A percentile compares a stretch with the other conserved stretches of the same genome.
phyloP scores from a whole-genome alignment of 257 asterid species.

The Apocynum venetum region DNA sequence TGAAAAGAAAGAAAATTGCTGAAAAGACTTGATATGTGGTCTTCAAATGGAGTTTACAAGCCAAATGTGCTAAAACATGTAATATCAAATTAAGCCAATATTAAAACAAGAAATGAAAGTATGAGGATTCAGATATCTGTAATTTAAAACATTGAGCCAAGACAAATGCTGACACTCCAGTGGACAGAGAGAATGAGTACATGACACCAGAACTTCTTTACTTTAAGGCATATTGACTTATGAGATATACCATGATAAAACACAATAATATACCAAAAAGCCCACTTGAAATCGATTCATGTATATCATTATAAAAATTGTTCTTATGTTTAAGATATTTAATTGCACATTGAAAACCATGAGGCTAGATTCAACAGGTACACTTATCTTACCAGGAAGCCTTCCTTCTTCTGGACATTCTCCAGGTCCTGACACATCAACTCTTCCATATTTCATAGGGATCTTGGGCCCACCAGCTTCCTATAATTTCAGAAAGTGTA shows the following conservation, averaged over 20 bases:
- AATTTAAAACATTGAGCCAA: background rate
- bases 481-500: constrained; percentile 33
- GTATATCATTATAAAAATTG: background rate
- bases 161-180: background rate
- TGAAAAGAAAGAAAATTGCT: background rate
- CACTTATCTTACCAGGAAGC: constrained; percentile 73
- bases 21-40: background rate
- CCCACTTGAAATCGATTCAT: background rate
- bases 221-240: background rate
- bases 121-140: background rate
- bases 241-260: background rate
- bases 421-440: constrained; percentile 73
- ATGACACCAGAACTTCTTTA: background rate
- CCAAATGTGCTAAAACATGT: background rate
- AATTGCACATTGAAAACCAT: background rate
- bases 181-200: background rate
- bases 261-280: background rate
- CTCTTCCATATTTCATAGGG: constrained; percentile 98
- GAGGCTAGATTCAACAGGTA: constrained; percentile 11
- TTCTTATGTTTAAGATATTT: background rate
- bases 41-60: background rate
- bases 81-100: background rate
- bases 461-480: constrained; percentile 97
- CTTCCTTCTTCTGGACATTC: constrained; percentile 99
- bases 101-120: background rate